Evolutionary conservation across 768 basidiomycete species (phyloP), one percentile per base, ranked within the genome.

Genomic region (Hysterangium stoloniferum): DNA sequence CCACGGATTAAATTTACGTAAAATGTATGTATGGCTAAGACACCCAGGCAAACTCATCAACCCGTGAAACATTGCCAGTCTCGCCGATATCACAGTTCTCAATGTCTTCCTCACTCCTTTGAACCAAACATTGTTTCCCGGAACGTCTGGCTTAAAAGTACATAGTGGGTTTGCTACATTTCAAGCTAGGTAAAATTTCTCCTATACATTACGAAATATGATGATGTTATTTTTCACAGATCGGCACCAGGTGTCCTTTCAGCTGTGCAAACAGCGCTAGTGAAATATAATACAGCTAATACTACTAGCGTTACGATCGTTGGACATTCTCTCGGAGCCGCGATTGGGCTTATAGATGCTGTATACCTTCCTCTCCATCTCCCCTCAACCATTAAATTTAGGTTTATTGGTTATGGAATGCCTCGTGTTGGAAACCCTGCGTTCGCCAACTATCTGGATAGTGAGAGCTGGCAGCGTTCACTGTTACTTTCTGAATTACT

Each of bases 401-500:
- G 54, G 42, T 64, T 66, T 6, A 20, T 67, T 27, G 20, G 42
- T 13, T 71, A 66, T 38, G 71, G 70, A 27, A 59, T 72, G 28
- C 71, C 68, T 33, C 61, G 69, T 17, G 69, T 72, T 53, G 79
- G 82, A 11, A 82, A 83, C 62, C 71, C 75, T 58, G 77, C 68
- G 2, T 84, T 82, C 53, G 80, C 79, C 1, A 56, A 79, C 56
- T 75, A 74, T 56, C 71, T 80, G 43, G 76, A 81, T 53, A 32
- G n/a, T n/a, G n/a, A n/a, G n/a, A n/a, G n/a, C n/a, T n/a, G 13
- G 4, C 17, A 13, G 22, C 13, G 6, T 12, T 19, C 40, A 22
- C 9, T 41, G 17, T 25, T 22, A n/a, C n/a, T 17, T 12, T 41
- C 28, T 41, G 6, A 11, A 20, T 41, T 22, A 17, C 9, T 17